Conservation (phyloP, 345 rosid genomes). For the Eucalyptus pumila region DNA sequence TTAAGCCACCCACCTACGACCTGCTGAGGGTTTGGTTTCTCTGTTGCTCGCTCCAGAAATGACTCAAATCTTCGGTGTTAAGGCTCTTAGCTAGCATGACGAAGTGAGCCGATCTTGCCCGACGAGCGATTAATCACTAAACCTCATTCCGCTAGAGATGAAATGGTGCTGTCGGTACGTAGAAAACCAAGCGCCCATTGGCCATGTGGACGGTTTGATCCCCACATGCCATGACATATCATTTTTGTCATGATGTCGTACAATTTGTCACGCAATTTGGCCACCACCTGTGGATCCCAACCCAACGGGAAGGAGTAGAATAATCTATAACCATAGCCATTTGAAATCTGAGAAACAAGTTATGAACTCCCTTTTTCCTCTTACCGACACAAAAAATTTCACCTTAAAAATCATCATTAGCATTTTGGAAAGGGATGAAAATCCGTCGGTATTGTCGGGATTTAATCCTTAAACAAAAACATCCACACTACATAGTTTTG, state of each 20-base stretch:
- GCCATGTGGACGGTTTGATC: neutral
- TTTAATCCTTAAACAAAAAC: neutral
- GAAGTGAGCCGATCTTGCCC: neutral
- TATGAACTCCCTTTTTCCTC: neutral
- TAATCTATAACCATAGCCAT: neutral
- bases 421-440: neutral
- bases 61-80: neutral
- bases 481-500: neutral
- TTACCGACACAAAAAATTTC: neutral
- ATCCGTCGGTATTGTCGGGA: rapidly evolving
- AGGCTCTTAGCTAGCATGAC: neutral
- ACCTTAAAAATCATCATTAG: neutral
- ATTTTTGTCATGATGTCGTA: neutral
- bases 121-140: neutral
- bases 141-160: neutral
- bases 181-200: neutral
- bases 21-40: neutral
- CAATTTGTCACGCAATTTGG: neutral
- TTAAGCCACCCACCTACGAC: neutral
- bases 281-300: neutral
- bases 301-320: neutral
- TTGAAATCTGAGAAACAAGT: neutral
- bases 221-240: neutral
- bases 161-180: neutral
- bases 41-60: neutral